A percentile compares a stretch with the other conserved stretches of the same genome.
Evolutionary conservation across 306 rosid species (phyloP).

Genomic region (Carpinus fangiana): DNA sequence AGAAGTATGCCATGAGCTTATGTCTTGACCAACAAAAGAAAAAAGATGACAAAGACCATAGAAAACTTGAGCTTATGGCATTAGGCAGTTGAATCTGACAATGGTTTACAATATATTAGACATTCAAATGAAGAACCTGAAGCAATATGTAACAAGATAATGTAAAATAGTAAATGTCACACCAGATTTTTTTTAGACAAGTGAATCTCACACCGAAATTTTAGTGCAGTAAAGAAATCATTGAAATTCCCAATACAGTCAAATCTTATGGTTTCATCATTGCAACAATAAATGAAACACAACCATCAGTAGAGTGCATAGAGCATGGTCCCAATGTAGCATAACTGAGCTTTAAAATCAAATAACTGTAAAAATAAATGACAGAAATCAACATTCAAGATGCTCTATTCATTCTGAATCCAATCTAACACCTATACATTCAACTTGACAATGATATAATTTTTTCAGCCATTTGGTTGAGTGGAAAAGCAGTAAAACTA

Average conservation of each 20-base stretch:
- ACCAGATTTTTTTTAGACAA: not conserved
- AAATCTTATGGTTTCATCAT: not conserved
- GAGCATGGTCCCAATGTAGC: not conserved
- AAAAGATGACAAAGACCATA: not conserved
- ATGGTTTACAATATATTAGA: not conserved
- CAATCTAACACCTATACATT: not conserved
- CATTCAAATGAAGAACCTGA: not conserved
- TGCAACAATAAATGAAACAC: not conserved
- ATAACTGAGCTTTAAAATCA: not conserved
- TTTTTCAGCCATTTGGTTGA: not conserved
- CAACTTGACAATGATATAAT: not conserved
- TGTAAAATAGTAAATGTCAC: not conserved
- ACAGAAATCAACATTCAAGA: not conserved
- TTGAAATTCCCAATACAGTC: not conserved
- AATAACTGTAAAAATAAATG: not conserved
- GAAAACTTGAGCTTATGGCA: not conserved
- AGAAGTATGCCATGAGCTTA: not conserved
- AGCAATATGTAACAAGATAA: not conserved
- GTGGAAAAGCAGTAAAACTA: not conserved
- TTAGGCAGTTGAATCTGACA: not conserved
- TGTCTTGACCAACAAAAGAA: not conserved
- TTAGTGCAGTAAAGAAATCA: not conserved
- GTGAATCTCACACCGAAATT: not conserved
- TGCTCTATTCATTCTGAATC: not conserved
- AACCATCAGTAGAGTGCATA: not conserved